Percentiles rank a stretch among this genome's conserved stretches.
phyloP scores from a whole-genome alignment of 1,139 yeast genomes.

The Yamadazyma membranifaciens region DNA sequence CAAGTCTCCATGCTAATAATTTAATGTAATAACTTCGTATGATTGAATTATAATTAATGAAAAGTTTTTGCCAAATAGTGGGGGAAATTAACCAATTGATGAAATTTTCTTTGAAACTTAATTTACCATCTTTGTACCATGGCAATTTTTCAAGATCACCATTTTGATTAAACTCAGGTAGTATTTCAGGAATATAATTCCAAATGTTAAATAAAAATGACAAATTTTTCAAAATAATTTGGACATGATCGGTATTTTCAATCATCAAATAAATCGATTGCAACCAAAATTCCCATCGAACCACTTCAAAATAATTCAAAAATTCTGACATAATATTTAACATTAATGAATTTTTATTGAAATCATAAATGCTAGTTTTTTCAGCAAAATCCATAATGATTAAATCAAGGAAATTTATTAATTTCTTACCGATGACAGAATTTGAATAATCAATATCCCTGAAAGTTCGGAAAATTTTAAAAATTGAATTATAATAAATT shows the following conservation, averaged over 20 bases:
- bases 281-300: conserved; percentile 81
- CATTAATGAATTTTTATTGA: conserved; percentile 41
- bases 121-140: conserved; percentile 38
- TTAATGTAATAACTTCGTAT: conserved; percentile 69
- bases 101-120: conserved; percentile 45
- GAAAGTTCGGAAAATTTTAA: conserved; percentile 43
- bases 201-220: conserved; percentile 72
- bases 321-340: conserved; percentile 48
- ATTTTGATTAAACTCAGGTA: neutral
- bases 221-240: conserved; percentile 59
- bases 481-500: conserved; percentile 35
- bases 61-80: conserved; percentile 51
- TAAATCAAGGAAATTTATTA: conserved; percentile 29
- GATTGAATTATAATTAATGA: conserved; percentile 79
- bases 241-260: conserved; percentile 56
- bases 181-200: conserved; percentile 60
- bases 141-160: no score
- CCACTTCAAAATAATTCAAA: conserved; percentile 33
- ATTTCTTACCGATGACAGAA: conserved; percentile 5
- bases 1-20: conserved; percentile 64
- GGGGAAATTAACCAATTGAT: conserved; percentile 54
- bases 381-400: conserved; percentile 37
- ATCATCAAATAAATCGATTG: conserved; percentile 59
- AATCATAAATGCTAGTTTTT: conserved; percentile 45
- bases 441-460: conserved; percentile 35